phyloP scores from a whole-genome alignment of 768 basidiomycete species.

The Rhodotorula paludigena region DNA sequence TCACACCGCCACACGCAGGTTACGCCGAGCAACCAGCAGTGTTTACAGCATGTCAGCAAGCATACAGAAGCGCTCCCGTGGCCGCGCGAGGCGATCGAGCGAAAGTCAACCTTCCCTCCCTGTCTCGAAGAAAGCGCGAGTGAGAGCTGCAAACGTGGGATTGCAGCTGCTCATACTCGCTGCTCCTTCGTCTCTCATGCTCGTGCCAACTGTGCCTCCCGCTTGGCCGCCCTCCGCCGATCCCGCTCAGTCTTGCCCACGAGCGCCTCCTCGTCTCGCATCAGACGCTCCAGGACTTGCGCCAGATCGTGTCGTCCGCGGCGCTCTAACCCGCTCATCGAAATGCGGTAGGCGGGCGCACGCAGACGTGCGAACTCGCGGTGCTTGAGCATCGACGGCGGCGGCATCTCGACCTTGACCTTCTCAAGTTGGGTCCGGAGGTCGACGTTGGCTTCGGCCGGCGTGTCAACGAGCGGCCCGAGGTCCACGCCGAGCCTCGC shows the following conservation, averaged over 20 bases:
- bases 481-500: constrained; percentile 21
- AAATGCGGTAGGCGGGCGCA: constrained; percentile 1
- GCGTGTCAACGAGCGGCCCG: background rate
- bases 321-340: constrained; percentile 8
- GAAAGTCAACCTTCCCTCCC: no score
- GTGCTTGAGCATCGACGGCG: background rate
- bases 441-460: background rate
- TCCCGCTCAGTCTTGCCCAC: background rate
- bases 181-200: no score
- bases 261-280: background rate
- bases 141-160: no score
- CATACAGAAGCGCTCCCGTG: no score
- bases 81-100: no score
- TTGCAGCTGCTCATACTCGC: no score
- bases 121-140: no score
- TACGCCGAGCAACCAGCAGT: no score
- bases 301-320: background rate
- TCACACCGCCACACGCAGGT: no score
- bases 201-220: no score
- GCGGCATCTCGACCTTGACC: background rate
- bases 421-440: background rate
- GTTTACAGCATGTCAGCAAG: no score
- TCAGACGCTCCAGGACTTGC: background rate
- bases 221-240: no score
- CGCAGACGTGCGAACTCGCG: background rate